These are phyloP conservation scores for Bipolaris sorokiniana DNA, from an alignment of 2,329 filamentous ascomycete genomes.

Conservation along the genomic window DNA sequence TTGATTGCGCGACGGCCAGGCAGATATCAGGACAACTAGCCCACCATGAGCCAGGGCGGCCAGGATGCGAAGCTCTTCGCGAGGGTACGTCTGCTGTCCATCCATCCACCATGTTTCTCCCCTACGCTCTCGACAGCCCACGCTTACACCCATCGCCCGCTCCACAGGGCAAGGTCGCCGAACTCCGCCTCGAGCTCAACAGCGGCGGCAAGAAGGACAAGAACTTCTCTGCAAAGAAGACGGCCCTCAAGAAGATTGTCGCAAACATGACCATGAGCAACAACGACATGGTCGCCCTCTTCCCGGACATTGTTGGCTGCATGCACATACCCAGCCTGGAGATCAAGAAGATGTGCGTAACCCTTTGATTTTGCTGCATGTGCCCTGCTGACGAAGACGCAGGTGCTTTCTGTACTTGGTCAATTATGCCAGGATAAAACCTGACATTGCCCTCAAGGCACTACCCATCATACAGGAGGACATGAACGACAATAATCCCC, in stretches of 20 bases:
- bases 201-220: slow-evolving; percentile 98
- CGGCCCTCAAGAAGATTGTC: slow-evolving; percentile 98
- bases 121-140: slow-evolving; percentile 47
- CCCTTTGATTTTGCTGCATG: background rate
- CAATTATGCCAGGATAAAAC: slow-evolving; percentile 94
- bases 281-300: slow-evolving; percentile 98
- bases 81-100: slow-evolving; percentile 70
- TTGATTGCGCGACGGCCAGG: slow-evolving; percentile 32
- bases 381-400: slow-evolving; percentile 38
- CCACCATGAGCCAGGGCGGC: slow-evolving; percentile 69
- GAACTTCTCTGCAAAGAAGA: slow-evolving; percentile 93
- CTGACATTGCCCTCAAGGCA: slow-evolving; percentile 91
- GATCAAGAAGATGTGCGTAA: slow-evolving; percentile 96
- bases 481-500: slow-evolving; percentile 89
- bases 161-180: slow-evolving; percentile 95
- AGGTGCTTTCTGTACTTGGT: slow-evolving; percentile 98
- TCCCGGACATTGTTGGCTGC: slow-evolving; percentile 92
- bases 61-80: slow-evolving; percentile 99
- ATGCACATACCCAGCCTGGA: slow-evolving; percentile 95
- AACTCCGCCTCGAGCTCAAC: slow-evolving; percentile 92
- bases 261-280: slow-evolving; percentile 99
- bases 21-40: slow-evolving; percentile 35
- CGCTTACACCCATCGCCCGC: slow-evolving; percentile 58
- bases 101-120: slow-evolving; percentile 47
- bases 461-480: slow-evolving; percentile 89